Base-by-base conservation (phyloP, 352 stramenopile species). In the Pythium insidiosum region DNA sequence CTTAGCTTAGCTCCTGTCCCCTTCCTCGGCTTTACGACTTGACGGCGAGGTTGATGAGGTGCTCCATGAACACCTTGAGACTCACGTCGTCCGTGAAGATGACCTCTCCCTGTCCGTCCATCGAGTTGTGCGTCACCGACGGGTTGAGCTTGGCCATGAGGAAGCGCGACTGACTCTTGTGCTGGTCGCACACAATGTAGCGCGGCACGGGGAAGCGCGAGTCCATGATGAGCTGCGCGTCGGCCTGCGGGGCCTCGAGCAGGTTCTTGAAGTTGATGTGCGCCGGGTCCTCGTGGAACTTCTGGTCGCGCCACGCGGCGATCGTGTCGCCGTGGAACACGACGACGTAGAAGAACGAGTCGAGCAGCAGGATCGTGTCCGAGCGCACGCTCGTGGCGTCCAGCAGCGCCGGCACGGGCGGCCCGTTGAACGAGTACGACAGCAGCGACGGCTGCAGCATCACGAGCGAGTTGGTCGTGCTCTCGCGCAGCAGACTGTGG, bases 331-430 rank as follows among this genome's bases (percentile, higher is more conserved):
- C 97, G 63, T 99, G 96, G 69, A 99, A 99, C 6, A 99, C 95
- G 34, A 99, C 96, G 20, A 99, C 96, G 59, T 98, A 98, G 72
- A 99, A 99, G 83, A 99, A 99, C 33, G 96, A 99, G 63, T 99
- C 97, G 15, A 99, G 73, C 16, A 99, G 76, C 34, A 99, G 58
- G 65, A 99, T 99, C 35, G 91, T 98, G 74, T 99, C 96, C 20
- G 95, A 87, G 19, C 95, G 88, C 26, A 99, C 95, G 21, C 84
- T 96, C 21, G 81, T 73, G 35, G 81, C 78, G 50, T 97, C 88
- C 34, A 97, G 61, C 29, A 97, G 74, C 39, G 88, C 86, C 16
- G 90, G 77, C 60, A 96, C 73, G 58, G 96, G 64, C 57, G 93
- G 59, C 24, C 95, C 83, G 35, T 89, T 88, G 73, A 96, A 96